Conservation (phyloP, 495 filamentous ascomycete species). For the Penicillium cataractarum region DNA sequence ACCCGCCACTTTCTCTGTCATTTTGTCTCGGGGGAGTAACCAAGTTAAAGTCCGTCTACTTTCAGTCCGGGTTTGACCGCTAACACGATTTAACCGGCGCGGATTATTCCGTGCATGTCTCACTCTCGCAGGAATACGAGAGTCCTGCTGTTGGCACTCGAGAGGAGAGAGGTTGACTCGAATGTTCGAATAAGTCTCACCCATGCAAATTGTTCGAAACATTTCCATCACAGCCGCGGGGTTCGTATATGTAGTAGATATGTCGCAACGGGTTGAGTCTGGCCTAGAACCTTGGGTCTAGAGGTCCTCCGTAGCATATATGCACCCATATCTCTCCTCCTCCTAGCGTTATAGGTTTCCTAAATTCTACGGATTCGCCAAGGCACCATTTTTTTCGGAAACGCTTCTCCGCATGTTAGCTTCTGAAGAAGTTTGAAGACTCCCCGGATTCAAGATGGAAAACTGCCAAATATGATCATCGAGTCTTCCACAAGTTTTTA, state of each 20-base stretch:
- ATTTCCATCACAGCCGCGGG: neutral
- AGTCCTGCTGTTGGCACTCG: neutral
- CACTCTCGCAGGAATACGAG: neutral
- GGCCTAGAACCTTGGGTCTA: too few relatives aligned
- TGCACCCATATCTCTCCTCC: neutral
- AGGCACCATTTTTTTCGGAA: neutral
- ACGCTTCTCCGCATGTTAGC: neutral
- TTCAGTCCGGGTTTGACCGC: neutral
- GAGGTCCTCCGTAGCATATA: neutral
- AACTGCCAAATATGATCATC: too few relatives aligned
- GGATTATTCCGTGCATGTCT: neutral
- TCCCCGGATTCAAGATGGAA: neutral
- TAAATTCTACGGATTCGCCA: neutral
- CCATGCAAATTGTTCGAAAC: neutral
- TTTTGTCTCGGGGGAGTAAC: conserved; percentile 12
- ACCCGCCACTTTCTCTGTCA: neutral
- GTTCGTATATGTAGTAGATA: neutral
- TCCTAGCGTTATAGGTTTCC: too few relatives aligned
- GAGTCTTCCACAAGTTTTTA: too few relatives aligned
- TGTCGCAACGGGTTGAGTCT: neutral
- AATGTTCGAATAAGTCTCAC: neutral
- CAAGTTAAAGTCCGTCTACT: neutral
- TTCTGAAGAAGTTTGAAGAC: neutral
- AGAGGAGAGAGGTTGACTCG: neutral
- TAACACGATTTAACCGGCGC: neutral